Evolutionary conservation across 2,329 filamentous ascomycete species (phyloP).

Genomic region (Ceratocystis albifundus): DNA sequence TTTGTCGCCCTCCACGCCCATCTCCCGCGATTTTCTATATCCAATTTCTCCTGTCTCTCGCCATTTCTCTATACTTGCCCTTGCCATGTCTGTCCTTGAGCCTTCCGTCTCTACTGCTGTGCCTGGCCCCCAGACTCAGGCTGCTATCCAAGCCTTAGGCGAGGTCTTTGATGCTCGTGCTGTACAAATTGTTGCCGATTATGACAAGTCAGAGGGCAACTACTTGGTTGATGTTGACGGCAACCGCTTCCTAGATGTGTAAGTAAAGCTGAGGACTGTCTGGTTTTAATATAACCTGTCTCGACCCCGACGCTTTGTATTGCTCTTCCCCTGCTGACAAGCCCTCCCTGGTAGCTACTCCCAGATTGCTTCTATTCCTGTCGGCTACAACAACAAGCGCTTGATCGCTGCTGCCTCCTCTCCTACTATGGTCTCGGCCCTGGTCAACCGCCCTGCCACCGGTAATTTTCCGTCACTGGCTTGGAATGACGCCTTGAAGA

Average conservation of each 20-base stretch:
- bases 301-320: neutral
- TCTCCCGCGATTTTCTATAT: neutral
- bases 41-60: neutral
- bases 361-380: conserved; percentile 83
- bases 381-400: conserved; percentile 83
- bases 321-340: conserved; percentile 3
- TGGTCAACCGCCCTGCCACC: conserved; percentile 81
- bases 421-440: conserved; percentile 64
- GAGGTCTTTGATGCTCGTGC: conserved; percentile 42
- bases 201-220: conserved; percentile 42
- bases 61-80: conserved; percentile 12
- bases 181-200: conserved; percentile 43
- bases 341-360: conserved; percentile 49
- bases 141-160: conserved; percentile 35
- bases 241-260: conserved; percentile 41
- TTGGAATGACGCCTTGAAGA: conserved; percentile 69
- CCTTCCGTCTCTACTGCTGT: conserved; percentile 32
- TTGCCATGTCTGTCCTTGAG: conserved; percentile 26
- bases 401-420: conserved; percentile 59
- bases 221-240: conserved; percentile 43
- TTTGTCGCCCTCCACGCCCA: neutral
- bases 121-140: conserved; percentile 34
- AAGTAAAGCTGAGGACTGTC: conserved; percentile 25
- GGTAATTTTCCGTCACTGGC: conserved; percentile 83
- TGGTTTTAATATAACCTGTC: neutral